Conservation (phyloP, 1,139 yeast species). For the Hanseniaspora uvarum region DNA sequence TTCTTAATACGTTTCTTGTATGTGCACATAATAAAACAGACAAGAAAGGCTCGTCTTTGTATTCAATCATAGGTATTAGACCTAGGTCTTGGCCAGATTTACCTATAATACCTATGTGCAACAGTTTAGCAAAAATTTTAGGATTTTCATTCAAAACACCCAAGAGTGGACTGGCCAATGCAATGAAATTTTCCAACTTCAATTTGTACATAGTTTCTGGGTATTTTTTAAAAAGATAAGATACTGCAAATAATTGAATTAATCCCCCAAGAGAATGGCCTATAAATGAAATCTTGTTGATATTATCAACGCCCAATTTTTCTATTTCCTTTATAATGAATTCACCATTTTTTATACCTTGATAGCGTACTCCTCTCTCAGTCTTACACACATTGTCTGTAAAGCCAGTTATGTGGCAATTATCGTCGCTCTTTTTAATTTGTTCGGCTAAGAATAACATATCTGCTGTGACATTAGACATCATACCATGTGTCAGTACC, state of each 20-base stretch:
- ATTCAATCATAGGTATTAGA: slow-evolving; percentile 48
- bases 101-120: slow-evolving; percentile 84
- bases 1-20: slow-evolving; percentile 53
- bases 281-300: slow-evolving; percentile 52
- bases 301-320: slow-evolving; percentile 41
- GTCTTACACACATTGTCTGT: slow-evolving; percentile 81
- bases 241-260: slow-evolving; percentile 54
- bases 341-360: slow-evolving; percentile 77
- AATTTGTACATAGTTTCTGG: slow-evolving; percentile 62
- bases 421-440: slow-evolving; percentile 50
- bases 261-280: slow-evolving; percentile 63
- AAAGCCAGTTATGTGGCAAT: slow-evolving; percentile 69
- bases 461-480: slow-evolving; percentile 81
- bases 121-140: slow-evolving; percentile 67
- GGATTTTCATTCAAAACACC: slow-evolving; percentile 86
- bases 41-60: slow-evolving; percentile 28
- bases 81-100: slow-evolving; percentile 90
- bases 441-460: slow-evolving; percentile 77
- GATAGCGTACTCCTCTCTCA: slow-evolving; percentile 76
- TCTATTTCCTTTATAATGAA: slow-evolving; percentile 41
- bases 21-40: slow-evolving; percentile 72
- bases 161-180: slow-evolving; percentile 78
- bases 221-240: slow-evolving; percentile 51
- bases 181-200: slow-evolving; percentile 68
- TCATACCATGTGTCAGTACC: slow-evolving; percentile 74